Evolutionary conservation across 2,329 filamentous ascomycete genomes (phyloP).

Genomic region (Fusarium nurragi): DNA sequence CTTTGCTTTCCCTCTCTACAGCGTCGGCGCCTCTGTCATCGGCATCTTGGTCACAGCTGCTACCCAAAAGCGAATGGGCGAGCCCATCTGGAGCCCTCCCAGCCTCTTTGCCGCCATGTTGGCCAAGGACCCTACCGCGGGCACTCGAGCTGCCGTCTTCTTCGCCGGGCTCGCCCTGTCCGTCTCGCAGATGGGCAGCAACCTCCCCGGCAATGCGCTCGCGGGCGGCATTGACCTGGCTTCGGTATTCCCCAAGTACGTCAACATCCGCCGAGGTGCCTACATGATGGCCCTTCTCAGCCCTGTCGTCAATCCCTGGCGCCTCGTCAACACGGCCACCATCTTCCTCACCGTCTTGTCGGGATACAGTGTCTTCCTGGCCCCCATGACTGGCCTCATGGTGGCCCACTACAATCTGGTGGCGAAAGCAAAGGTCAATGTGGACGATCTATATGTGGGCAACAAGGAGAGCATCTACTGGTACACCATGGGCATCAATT

Average conservation of each 20-base stretch:
- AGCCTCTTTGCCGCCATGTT: constrained; percentile 49
- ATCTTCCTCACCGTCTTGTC: constrained; percentile 51
- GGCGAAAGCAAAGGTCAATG: constrained; percentile 48
- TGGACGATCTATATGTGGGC: constrained; percentile 50
- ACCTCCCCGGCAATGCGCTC: constrained; percentile 51
- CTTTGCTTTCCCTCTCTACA: constrained; percentile 50
- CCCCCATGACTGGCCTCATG: constrained; percentile 54
- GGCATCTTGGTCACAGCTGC: constrained; percentile 55
- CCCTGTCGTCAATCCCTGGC: constrained; percentile 52
- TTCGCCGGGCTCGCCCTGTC: constrained; percentile 51
- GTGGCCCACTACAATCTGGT: constrained; percentile 50
- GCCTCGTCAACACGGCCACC: constrained; percentile 51
- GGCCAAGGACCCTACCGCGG: constrained; percentile 44
- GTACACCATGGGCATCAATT: constrained; percentile 54
- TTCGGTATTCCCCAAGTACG: constrained; percentile 50
- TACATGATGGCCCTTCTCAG: constrained; percentile 51
- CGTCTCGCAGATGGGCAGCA: constrained; percentile 52
- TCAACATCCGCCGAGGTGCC: constrained; percentile 53
- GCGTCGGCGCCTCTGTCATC: constrained; percentile 49
- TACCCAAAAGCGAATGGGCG: constrained; percentile 50
- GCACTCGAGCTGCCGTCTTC: constrained; percentile 51
- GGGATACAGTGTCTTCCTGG: constrained; percentile 51
- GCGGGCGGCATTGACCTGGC: constrained; percentile 54
- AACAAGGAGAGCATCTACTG: constrained; percentile 51
- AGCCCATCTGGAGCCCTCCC: constrained; percentile 52